Percentiles rank a stretch among this genome's conserved stretches.
Evolutionary conservation across 169 alveolate species (phyloP).

Genomic region (Plasmodium cynomolgi): DNA sequence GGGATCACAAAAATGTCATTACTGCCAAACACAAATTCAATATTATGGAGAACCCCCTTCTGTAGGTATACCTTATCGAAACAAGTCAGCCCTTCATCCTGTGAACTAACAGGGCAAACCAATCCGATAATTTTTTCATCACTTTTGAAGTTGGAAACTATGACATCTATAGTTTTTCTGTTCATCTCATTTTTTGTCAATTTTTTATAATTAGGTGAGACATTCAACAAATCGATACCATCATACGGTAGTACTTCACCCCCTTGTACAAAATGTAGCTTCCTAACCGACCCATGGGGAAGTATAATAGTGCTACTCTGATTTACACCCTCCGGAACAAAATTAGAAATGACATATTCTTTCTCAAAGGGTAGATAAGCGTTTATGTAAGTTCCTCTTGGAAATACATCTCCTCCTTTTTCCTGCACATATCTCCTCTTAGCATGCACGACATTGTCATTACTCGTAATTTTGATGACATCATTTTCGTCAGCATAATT

Average conservation of each 20-base stretch:
- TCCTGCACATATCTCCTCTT: neutral
- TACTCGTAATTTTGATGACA: neutral
- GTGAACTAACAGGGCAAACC: constrained; percentile 4
- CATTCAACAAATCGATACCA: neutral
- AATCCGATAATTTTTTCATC: constrained; percentile 16
- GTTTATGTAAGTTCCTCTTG: constrained; percentile 16
- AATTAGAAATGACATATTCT: constrained; percentile 18
- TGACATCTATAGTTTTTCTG: neutral
- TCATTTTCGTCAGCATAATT: neutral
- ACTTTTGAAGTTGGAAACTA: constrained; percentile 9
- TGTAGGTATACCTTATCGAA: constrained; percentile 22
- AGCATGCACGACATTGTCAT: constrained; percentile 1
- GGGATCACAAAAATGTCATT: constrained; percentile 31
- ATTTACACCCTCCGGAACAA: neutral
- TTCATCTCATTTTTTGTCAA: neutral
- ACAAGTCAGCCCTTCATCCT: neutral
- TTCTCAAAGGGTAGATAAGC: neutral
- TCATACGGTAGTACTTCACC: neutral
- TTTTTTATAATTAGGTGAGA: constrained; percentile 25
- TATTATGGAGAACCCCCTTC: neutral
- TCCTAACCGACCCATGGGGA: neutral
- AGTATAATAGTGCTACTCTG: neutral
- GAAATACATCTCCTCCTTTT: neutral
- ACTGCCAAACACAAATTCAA: constrained; percentile 12
- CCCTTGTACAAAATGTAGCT: neutral